Evolutionary conservation across 176 grass and related monocot genomes (phyloP).

Genomic region (Bonia amplexicaulis): DNA sequence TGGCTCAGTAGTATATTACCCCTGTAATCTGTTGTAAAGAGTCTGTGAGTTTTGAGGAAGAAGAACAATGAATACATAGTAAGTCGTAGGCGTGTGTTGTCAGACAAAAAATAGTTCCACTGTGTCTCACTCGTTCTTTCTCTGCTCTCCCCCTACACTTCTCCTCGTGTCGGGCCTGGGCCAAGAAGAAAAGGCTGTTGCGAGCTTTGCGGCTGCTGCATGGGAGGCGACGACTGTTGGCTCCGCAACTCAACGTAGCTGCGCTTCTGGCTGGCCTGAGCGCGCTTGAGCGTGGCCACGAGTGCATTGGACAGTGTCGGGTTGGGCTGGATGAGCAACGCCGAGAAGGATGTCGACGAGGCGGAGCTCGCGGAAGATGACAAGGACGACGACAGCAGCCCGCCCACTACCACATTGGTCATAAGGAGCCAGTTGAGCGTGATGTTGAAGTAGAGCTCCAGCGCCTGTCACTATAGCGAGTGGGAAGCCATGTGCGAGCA

Average conservation of each 20-base stretch:
- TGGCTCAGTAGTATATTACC: no score
- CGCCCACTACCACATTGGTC: background rate
- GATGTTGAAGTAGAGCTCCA: conserved; percentile 79
- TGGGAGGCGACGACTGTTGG: conserved; percentile 29
- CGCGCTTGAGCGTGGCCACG: conserved; percentile 77
- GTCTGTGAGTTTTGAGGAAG: no score
- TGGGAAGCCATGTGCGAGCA: background rate
- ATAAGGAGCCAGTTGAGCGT: conserved; percentile 67
- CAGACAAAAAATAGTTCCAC: no score
- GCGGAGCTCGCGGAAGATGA: background rate
- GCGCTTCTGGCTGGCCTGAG: conserved; percentile 79
- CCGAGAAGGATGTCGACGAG: conserved; percentile 16
- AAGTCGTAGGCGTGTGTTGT: no score
- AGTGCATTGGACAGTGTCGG: conserved; percentile 73
- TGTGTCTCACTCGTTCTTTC: no score
- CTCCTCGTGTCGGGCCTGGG: no score
- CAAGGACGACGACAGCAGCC: background rate
- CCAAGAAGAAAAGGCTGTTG: no score
- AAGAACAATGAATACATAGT: no score
- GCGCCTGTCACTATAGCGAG: conserved; percentile 43
- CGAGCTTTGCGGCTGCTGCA: no score
- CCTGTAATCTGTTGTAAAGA: no score
- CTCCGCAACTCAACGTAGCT: conserved; percentile 67
- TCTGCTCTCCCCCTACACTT: no score
- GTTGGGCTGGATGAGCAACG: conserved; percentile 38